phyloP scores from a whole-genome alignment of 2,329 filamentous ascomycete genomes.

The Trichoderma atrobrunneum region DNA sequence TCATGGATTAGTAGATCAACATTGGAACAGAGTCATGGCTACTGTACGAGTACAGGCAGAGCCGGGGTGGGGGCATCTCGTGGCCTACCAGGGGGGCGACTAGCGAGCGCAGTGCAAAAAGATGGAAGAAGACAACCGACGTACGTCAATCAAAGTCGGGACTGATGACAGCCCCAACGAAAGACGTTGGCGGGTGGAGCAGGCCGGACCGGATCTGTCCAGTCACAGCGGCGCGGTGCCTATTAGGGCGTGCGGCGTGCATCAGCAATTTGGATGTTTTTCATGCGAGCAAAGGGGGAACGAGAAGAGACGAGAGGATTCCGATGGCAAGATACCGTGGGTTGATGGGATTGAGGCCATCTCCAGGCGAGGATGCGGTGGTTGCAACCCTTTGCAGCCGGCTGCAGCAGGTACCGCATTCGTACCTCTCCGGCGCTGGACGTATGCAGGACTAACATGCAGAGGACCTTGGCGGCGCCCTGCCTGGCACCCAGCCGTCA shows the following conservation, averaged over 20 bases:
- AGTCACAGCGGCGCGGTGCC: neutral
- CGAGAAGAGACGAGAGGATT: neutral
- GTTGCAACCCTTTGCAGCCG: neutral
- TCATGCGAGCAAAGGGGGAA: neutral
- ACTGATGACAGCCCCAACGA: neutral
- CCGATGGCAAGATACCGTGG: neutral
- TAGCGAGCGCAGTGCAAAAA: neutral
- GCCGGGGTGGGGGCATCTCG: neutral
- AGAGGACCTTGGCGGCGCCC: neutral
- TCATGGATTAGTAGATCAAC: neutral
- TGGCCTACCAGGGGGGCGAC: slow-evolving; percentile 10
- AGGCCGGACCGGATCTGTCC: neutral
- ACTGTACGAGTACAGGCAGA: neutral
- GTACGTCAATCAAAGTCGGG: neutral
- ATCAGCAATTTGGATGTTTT: neutral
- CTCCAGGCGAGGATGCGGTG: neutral
- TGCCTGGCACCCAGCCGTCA: neutral
- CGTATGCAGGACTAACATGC: neutral
- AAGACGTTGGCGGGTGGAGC: neutral
- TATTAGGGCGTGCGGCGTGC: neutral
- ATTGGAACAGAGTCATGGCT: neutral
- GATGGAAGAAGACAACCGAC: neutral
- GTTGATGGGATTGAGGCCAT: neutral
- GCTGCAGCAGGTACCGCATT: neutral
- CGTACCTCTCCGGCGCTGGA: neutral